Evolutionary conservation across 2,329 filamentous ascomycete genomes (phyloP), one percentile per base, ranked within the genome.

Genomic region (Cladobotryum protrusum): DNA sequence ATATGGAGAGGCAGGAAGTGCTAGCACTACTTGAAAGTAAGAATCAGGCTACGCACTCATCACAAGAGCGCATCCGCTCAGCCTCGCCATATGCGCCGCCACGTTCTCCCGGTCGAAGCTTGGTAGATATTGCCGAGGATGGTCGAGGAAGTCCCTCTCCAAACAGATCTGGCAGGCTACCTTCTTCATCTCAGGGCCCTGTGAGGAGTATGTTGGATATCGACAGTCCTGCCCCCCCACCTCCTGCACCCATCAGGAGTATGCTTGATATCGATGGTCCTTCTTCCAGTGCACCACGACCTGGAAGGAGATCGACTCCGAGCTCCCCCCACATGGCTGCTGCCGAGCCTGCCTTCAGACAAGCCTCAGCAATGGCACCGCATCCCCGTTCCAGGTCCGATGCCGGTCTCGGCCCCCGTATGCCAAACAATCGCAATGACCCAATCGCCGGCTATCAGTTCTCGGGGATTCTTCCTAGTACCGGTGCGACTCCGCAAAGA

Each of bases 1-100:
- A 90, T 63, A 84, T 89, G 72, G 87, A 92, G 73, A 79, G 86
- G 54, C 75, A 77, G 55, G 86, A 89, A 68, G 83, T 90, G 36
- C 73, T 89, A 57, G 82, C 82, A 43, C 72, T 89, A 54, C 73
- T 89, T 39, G 83, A 86, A 64, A 77, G 76, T 41, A 72, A 69
- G 45, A 59, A 58, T 54, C 60, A 59, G 47, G 50, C 56, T 2
- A 62, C 65, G 11, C 63, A 63, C 18, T 61, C 64, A 18, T 61
- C 69, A 13, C 58, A 67, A 7, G 60, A 62, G 5, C 67, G 72
- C 18, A 63, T 61, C 59, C 71, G 76, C 57, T 75, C 76, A 39
- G 69, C 73, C 17, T 79, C 83, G 55, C 76, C 81, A 53, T 76
- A 77, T 67, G 76, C 70, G 48, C 79, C 83, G 42, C 79, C 83